Evolutionary conservation across 257 asterid species (phyloP), one percentile per base, ranked within the genome.

Genomic region (Nemophila menziesii): DNA sequence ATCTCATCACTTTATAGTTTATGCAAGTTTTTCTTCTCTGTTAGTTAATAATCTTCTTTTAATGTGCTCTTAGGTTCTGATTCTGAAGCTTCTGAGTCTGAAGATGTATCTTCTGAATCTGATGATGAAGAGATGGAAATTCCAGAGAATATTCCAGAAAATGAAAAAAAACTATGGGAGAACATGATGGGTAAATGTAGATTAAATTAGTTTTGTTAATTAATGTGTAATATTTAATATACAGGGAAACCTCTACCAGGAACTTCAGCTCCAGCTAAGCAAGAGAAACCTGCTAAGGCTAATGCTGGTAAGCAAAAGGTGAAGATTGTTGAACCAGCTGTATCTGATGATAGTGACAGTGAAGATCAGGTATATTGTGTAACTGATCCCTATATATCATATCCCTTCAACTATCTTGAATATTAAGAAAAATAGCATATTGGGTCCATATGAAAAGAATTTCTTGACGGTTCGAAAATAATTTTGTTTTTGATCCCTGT

Each of bases 281-380:
- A 54, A 49, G 86, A 43, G 56, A 77, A 80, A 55, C 65, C 83
- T 18, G 70, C 46, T 17, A 79, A 51, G 29, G 27, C 67, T 50
- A 71, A 24, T 51, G 59, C 70, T 43, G 84, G 68, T 53, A 78
- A 74, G 67, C 80, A 65, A 41, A 74, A 68, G 75, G 93, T 77
- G 67, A 72, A 55, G 63, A 76, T 77, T 52, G 68, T 46, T 5
- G 80, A 75, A 60, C 92, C 92, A 16, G 60, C 16, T 40, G 46
- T 51, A 13, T 58, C 22, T 39, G 54, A 5, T 23, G 46, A 48
- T 8, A 22, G 12, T 14, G 93, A 64, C 16, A 84, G 56, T 16
- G 72, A 71, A 16, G 84, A 74, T 29, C 2, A 29, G 36, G 36
- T 29, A 29, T 29, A 13, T n/a, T n/a, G n/a, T n/a, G n/a, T n/a